These are phyloP conservation scores for Kluyveromyces sp. DNA, from an alignment of 1,139 yeast species.

Conservation along the genomic window DNA sequence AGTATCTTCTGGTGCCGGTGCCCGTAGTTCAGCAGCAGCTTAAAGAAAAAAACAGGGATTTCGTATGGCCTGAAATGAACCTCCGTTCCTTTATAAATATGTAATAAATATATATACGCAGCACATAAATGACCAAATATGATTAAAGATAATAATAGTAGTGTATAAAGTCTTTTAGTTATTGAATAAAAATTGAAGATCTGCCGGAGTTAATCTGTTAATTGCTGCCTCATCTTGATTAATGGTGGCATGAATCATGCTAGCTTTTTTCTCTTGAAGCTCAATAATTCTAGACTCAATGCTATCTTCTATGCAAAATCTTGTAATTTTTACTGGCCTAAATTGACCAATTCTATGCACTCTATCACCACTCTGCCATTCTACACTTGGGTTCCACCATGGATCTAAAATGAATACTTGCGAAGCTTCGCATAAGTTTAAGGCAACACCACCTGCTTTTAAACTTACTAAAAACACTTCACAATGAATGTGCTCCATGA, in stretches of 20 bases:
- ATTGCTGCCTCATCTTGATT: constrained; percentile 89
- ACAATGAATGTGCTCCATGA: constrained; percentile 85
- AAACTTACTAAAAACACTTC: constrained; percentile 90
- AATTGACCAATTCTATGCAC: constrained; percentile 96
- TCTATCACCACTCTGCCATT: constrained; percentile 97
- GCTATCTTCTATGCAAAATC: constrained; percentile 91
- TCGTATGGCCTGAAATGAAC: background rate
- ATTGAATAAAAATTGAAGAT: constrained; percentile 85
- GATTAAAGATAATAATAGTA: background rate
- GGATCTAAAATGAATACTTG: constrained; percentile 94
- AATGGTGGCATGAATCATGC: constrained; percentile 94
- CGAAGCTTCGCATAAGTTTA: constrained; percentile 91
- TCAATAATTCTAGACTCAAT: constrained; percentile 94
- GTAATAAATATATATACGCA: background rate
- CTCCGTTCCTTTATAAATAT: background rate
- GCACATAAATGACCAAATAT: background rate
- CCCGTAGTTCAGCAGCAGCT: constrained; percentile 48
- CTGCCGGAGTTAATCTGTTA: constrained; percentile 81
- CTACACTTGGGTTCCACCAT: constrained; percentile 99
- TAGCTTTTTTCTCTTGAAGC: constrained; percentile 92
- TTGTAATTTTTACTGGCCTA: constrained; percentile 87
- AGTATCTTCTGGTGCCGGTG: constrained; percentile 79
- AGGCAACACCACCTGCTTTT: constrained; percentile 98
- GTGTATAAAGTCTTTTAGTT: constrained; percentile 34
- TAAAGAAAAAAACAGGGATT: background rate